Evolutionary conservation across 2,329 filamentous ascomycete genomes (phyloP).

Genomic region (Alternaria longipes): DNA sequence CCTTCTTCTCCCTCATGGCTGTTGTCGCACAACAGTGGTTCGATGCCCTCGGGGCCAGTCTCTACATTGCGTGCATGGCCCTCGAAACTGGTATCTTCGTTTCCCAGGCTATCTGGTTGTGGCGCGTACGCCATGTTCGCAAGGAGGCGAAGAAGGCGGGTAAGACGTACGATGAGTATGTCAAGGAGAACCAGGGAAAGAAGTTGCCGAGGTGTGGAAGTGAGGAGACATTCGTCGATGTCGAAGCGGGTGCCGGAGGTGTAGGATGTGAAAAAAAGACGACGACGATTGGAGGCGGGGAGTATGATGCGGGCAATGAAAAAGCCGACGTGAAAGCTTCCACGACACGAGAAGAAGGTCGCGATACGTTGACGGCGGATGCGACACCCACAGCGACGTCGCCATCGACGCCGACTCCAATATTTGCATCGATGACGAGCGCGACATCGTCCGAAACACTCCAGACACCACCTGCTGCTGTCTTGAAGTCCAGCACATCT

Average conservation of each 20-base stretch:
- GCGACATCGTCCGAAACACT: not conserved
- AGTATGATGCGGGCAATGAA: not conserved
- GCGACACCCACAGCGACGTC: not conserved
- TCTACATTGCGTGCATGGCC: constrained; percentile 67
- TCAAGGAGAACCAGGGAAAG: constrained; percentile 36
- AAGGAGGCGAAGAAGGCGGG: constrained; percentile 62
- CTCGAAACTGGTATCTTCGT: constrained; percentile 69
- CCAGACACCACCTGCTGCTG: constrained; percentile 1
- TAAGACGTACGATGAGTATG: constrained; percentile 65
- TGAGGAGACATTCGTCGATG: constrained; percentile 36
- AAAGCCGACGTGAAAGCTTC: not conserved
- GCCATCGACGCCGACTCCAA: not conserved
- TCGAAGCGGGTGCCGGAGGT: constrained; percentile 27
- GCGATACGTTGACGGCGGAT: not conserved
- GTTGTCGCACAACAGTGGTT: constrained; percentile 69
- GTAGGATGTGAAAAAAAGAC: not conserved
- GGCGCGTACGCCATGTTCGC: constrained; percentile 63
- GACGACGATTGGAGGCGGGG: not conserved
- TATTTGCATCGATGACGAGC: not conserved
- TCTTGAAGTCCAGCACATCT: constrained; percentile 5
- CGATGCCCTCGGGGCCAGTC: constrained; percentile 67
- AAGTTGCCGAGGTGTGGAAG: constrained; percentile 34
- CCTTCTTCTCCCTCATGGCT: constrained; percentile 71
- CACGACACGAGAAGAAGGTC: not conserved
- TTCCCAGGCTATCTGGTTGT: constrained; percentile 67